Evolutionary conservation across 2,329 filamentous ascomycete species (phyloP), one percentile per base, ranked within the genome.

Genomic region (Fusarium guadeloupense): DNA sequence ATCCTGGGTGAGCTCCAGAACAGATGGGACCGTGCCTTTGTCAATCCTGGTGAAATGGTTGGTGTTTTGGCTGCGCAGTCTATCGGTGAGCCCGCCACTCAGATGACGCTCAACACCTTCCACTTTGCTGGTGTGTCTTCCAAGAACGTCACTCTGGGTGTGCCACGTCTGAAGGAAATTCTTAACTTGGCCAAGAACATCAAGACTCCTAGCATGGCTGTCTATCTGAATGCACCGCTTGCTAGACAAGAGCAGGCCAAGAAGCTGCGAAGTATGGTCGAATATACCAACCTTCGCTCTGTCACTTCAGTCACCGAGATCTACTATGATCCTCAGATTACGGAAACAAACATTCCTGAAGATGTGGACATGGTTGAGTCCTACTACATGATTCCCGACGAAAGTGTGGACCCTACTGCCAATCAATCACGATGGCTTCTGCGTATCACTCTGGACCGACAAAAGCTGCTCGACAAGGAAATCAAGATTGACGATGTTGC

Each of bases 101-200:
- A 99, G 82, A 99, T 99, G 95, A 99, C 95, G 2, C 81, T 99
- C 59, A 99, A 99, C 81, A 99, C 95, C 20, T 99, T 99, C 90
- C 95, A 99, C 83, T 99, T 99, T 77, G 93, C 95, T 77, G 95
- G 95, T 97, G 93, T 99, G 59, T 97, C 96, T 31, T 97, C 94
- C 20, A 99, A 99, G 89, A 99, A 99, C 83, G 94, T 99, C 50
- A 99, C 95, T 1, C 89, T 99, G 42, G 95, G 95, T 92, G 95
- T 99, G 37, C 95, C 95, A 37, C 94, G 95, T 88, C 86, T 99
- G 43, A 99, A 99, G 85, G 95, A 99, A 81, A 99, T 99, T 87
- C 84, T 99, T 54, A 99, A 99, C 76, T 88, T 99, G 55, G 95
- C 96, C 1, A 93, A 90, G 68, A 96, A 98, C 77, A 97, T 99